Conservation (phyloP, 345 rosid genomes). For the Rubroshorea leprosula region DNA sequence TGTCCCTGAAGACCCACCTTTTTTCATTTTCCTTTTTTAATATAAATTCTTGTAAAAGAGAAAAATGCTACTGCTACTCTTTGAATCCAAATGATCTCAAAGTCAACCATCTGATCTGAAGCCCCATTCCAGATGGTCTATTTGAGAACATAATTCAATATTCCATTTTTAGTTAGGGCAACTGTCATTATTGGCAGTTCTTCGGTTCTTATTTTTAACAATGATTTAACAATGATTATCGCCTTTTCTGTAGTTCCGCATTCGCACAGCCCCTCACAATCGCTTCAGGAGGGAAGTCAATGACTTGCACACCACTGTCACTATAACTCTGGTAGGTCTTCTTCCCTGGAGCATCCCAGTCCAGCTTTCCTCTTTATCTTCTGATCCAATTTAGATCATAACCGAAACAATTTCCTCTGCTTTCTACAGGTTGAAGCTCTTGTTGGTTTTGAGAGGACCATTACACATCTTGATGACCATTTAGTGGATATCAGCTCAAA, state of each 20-base stretch:
- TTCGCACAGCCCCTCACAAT: constrained; percentile 79
- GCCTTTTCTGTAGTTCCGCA: constrained; percentile 59
- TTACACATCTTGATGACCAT: constrained; percentile 95
- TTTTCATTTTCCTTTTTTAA: too few relatives aligned
- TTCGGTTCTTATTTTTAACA: not conserved
- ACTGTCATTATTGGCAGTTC: not conserved
- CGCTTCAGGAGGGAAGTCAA: constrained; percentile 82
- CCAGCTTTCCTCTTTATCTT: not conserved
- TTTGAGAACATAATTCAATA: not conserved
- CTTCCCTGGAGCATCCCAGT: not conserved
- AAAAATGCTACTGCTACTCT: too few relatives aligned
- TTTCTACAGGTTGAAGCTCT: constrained; percentile 78
- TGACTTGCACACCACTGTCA: constrained; percentile 77
- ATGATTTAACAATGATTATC: constrained; percentile 1
- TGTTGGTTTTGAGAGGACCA: constrained; percentile 91
- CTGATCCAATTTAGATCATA: not conserved
- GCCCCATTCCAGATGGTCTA: too few relatives aligned
- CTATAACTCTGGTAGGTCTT: constrained; percentile 72
- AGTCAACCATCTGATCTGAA: too few relatives aligned
- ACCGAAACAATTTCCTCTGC: not conserved
- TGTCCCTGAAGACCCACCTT: too few relatives aligned
- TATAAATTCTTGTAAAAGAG: too few relatives aligned
- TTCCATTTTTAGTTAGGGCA: not conserved
- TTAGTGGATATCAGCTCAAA: constrained; percentile 73
- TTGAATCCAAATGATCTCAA: too few relatives aligned